phyloP scores from a whole-genome alignment of 441 rosid genomes.

The Raphanus hybrid region DNA sequence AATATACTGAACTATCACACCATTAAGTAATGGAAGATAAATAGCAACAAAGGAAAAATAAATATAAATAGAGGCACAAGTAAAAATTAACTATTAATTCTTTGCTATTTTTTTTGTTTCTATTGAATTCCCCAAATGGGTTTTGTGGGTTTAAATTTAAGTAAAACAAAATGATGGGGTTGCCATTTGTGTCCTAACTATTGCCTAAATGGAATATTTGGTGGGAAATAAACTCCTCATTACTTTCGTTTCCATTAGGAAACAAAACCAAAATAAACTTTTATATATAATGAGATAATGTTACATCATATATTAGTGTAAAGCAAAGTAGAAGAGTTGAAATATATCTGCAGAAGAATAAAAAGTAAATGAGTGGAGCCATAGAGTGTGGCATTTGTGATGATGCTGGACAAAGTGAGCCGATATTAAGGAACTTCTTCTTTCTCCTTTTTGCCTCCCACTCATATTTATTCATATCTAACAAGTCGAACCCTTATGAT shows the following conservation, averaged over 20 bases:
- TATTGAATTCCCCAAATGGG: conserved; percentile 6
- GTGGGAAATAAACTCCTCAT: too few relatives aligned
- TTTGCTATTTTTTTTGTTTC: neutral
- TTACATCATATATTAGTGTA: neutral
- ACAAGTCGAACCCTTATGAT: conserved; percentile 32
- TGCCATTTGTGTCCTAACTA: conserved; percentile 28
- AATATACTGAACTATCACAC: neutral
- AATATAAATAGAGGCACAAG: neutral
- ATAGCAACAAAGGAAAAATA: neutral
- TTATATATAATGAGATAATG: neutral
- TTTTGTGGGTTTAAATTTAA: neutral
- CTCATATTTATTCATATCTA: conserved; percentile 34
- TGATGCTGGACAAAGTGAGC: conserved; percentile 40
- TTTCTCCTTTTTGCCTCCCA: conserved; percentile 43
- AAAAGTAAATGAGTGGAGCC: conserved; percentile 39
- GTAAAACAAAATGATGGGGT: conserved; percentile 33
- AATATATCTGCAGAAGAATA: conserved; percentile 9
- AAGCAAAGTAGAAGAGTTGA: conserved; percentile 26
- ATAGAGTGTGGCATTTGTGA: conserved; percentile 33
- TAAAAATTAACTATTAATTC: neutral
- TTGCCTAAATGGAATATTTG: conserved; percentile 7
- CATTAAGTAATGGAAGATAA: neutral
- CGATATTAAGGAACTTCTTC: conserved; percentile 44
- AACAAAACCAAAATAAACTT: neutral
- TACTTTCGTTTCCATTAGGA: conserved; percentile 6